Base-by-base conservation (phyloP, 257 asterid genomes). In the Plectranthus barbatus region DNA sequence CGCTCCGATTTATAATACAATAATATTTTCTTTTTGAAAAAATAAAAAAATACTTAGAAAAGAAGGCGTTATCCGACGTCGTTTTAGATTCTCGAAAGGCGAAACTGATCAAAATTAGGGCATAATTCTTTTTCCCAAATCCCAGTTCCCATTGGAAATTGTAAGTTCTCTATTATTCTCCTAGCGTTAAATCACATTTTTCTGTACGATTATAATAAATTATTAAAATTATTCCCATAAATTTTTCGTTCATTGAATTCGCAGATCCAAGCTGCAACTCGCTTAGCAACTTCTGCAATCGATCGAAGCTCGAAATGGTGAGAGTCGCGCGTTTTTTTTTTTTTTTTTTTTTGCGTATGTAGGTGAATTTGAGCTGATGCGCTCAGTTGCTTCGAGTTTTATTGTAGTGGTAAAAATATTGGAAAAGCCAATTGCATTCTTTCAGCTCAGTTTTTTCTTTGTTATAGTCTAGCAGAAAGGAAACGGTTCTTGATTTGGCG, bases 401-500 rank as follows among this genome's bases (percentile, higher is more conserved):
- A 19, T 56, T 61, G n/a, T n/a, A n/a, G n/a, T n/a, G n/a, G n/a
- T n/a, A n/a, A n/a, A n/a, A n/a, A n/a, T n/a, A n/a, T 15, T 13
- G 10, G 56, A 40, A 37, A 64, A 15, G n/a, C n/a, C 31, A 9
- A 8, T 34, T 66, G 1, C 46, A 23, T 20, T 64, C 31, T 14
- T 37, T 37, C 44, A 37, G 44, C 13, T 62, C 24, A 33, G 41
- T 52, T 19, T 17, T 19, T 33, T 56, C 19, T 56, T 67, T 54
- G 64, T 64, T 77, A 57, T 79, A 90, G 97, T 90, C 97, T 53
- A 95, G 95, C 61, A 75, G 97, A 64, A 90, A 90, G 69, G 97
- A 90, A 83, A 90, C 97, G 11, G 95, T 87, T 63, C 62, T 90
- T 81, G 97, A 90, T 71, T 77, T 90, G 50, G 97, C 97, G 1